Evolutionary conservation across 192 early-diverging fungal genomes (phyloP), one percentile per base, ranked within the genome.

Genomic region (Backusella australiensis): DNA sequence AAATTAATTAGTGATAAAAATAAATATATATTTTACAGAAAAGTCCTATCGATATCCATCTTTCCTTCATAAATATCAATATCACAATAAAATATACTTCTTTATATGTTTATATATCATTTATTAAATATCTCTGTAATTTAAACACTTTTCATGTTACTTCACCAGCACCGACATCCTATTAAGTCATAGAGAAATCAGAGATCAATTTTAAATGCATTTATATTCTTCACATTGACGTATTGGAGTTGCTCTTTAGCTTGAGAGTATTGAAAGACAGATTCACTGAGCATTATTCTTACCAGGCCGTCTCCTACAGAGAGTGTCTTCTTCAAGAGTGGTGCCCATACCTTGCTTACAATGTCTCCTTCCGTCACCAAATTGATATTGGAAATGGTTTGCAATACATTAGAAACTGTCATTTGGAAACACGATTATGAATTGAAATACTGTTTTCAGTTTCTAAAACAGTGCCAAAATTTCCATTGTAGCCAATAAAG

Each of bases 161-260:
- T 69, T 69, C 67, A 2, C 67, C 67, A n/a, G 67, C 38, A 69
- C 19, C 67, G 0, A 69, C 38, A 69, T 69, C 67, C 67, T 9
- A 41, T 38, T 0, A 38, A 38, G 35, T 41, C 67, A 36, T 41
- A 69, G 17, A 69, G 2, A 39, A 69, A 69, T 21, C 67, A 36
- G 35, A 69, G 39, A 38, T 69, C 67, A 69, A 69, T 19, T 69
- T 69, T 69, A 66, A 66, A 66, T 66, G 63, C 63, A 26, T 34
- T 66, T 66, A 66, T 66, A 66, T 34, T 26, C 32, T 66, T 66
- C 63, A 66, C 34, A 32, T 66, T 66, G 63, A 34, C 63, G 29
- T 66, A 66, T 66, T 66, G 63, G 63, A 66, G 63, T 32, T 34
- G 63, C 63, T 66, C 34, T 66, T 66, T 32, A 32, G 63, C 63